A percentile compares a stretch with the other conserved stretches of the same genome.
These are phyloP conservation scores for Aspergillus ustus DNA, from an alignment of 2,329 filamentous ascomycete genomes.

Conservation along the genomic window DNA sequence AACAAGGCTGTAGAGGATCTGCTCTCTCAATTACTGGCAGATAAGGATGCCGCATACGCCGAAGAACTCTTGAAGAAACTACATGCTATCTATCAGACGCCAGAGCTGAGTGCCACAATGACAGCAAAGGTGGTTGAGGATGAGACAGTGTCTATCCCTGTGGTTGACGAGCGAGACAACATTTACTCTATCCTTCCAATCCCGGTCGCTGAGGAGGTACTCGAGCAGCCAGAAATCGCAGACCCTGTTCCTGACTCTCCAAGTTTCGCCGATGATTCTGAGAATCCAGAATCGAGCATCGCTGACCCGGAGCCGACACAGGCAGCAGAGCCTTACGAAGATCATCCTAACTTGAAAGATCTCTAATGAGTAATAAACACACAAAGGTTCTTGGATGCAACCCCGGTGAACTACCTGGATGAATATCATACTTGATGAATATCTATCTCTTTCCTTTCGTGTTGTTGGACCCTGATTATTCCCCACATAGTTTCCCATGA, in stretches of 20 bases:
- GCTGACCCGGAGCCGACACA: neutral
- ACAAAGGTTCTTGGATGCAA: neutral
- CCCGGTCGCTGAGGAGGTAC: neutral
- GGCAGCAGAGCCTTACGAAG: neutral
- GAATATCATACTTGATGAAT: conserved; percentile 13
- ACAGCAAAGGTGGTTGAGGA: conserved; percentile 57
- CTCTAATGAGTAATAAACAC: neutral
- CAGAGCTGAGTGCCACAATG: conserved; percentile 46
- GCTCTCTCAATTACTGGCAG: conserved; percentile 60
- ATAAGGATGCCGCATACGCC: conserved; percentile 79
- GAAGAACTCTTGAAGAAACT: conserved; percentile 78
- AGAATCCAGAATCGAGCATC: neutral
- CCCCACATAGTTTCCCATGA: conserved; percentile 41
- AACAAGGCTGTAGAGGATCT: conserved; percentile 11
- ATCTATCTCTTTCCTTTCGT: conserved; percentile 13
- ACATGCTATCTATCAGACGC: conserved; percentile 72
- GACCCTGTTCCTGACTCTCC: neutral
- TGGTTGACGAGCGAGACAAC: neutral
- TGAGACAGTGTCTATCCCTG: conserved; percentile 43
- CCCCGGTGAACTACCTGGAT: conserved; percentile 5
- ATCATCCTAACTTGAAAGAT: neutral
- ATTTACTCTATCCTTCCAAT: neutral
- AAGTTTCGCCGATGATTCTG: neutral
- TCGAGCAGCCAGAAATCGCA: neutral
- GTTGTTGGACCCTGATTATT: conserved; percentile 34